Base-by-base conservation (phyloP, 768 basidiomycete genomes). In the Rubroboletus satanas region DNA sequence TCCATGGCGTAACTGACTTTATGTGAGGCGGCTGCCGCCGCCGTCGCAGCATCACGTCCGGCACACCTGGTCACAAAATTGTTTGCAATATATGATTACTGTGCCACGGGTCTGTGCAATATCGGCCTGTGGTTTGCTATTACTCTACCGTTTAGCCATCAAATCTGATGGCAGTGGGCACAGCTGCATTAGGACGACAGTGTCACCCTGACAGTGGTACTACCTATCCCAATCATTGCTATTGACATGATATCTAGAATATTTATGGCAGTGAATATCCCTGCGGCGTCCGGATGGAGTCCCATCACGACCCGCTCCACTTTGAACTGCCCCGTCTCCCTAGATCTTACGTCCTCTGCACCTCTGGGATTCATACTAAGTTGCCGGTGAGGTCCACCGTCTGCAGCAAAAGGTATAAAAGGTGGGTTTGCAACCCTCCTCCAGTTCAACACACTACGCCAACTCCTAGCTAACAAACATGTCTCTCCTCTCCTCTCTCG, bases 401-500 rank as follows among this genome's bases (percentile, higher is more conserved):
- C 42, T 11, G n/a, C 12, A 31, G 28, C 14, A 12, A 52, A 56
- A n/a, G 5, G 49, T 49, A 66, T 67, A 67, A 67, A 52, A 45
- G 29, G 18, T 12, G 14, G 36, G 26, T 35, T 5, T 44, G 5
- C 45, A 39, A 18, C 5, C 9, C 6, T 32, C 23, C 28, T 31
- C n/a, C 51, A 65, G 37, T 31, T 45, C 55, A 48, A 50, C 29
- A 33, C 12, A 32, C 7, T 10, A 31, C 21, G 31, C 18, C 48
- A 39, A 46, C 43, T 36, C 3, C 23, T 21, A 51, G 39, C 29
- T 17, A 37, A 58, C 29, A 45, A 12, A 33, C 52, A 72, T 72
- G 69, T 32, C 44, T 53, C 47, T 54, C 23, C 14, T 63, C 57
- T 61, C 62, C 37, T 41, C 51, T 39, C 48, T 69, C 26, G 53